Base-by-base conservation (phyloP, 345 rosid genomes). In the Syzygium jambos region DNA sequence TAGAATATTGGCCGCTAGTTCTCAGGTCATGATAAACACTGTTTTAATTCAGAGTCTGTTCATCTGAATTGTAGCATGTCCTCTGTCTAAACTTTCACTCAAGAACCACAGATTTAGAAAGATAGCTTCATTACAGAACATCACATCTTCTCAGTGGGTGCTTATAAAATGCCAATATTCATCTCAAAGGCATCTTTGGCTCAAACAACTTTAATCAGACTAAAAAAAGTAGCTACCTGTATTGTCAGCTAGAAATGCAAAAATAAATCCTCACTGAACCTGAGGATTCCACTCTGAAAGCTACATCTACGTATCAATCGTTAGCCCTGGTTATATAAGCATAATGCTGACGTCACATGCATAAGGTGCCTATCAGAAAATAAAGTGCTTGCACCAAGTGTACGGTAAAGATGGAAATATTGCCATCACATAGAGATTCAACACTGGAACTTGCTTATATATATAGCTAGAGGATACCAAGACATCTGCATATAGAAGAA, bases 331-430 rank as follows among this genome's bases (percentile, higher is more conserved):
- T 94, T 92, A 92, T 92, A 90, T 3, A 86, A 55, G 87, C 87
- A 22, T 90, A 93, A 92, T 93, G 96, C 87, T 96, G 95, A 93
- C 95, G 88, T 95, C 95, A 94, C 55, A 89, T 90, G 88, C 91
- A 91, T 87, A 87, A 88, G 87, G 90, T 89, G 89, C 68, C 86
- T 93, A 91, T 90, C 91, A 89, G 86, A 86, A 88, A 84, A 87
- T 77, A 89, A 90, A 91, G 93, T 22, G 93, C 93, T 92, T 86
- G 89, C 89, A 87, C 91, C 93, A 94, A 88, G 88, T 91, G 94
- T 92, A 93, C 87, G 94, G 95, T 89, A 91, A 88, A 73, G 95
- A 93, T 91, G 90, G 87, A 89, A 89, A 89, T 77, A 89, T 61
- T 30, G 86, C 87, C 89, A 83, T 86, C 88, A 83, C 86, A 89